These are phyloP conservation scores for Solanum hybrid DNA, from an alignment of 305 asterid species.

Conservation along the genomic window DNA sequence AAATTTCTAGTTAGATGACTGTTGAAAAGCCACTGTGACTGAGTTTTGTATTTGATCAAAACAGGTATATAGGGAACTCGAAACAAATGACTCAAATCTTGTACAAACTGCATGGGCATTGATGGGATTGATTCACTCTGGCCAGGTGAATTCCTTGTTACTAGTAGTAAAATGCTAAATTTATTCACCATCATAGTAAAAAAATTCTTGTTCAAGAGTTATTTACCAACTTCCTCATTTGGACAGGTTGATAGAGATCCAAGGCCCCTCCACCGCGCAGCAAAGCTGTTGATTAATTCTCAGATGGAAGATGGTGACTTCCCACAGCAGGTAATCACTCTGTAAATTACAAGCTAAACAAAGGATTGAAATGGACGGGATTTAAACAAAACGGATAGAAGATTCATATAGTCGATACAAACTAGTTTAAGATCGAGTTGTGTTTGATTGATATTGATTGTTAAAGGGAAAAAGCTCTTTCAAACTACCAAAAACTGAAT, in stretches of 20 bases:
- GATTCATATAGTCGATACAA: neutral
- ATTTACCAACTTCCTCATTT: neutral
- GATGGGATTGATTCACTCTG: slow-evolving; percentile 84
- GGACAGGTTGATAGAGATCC: slow-evolving; percentile 40
- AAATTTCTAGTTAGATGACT: neutral
- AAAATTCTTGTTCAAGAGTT: neutral
- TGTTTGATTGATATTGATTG: neutral
- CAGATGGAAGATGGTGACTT: slow-evolving; percentile 87
- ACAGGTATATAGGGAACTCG: slow-evolving; percentile 62
- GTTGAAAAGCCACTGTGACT: slow-evolving; percentile 23
- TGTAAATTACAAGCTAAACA: neutral
- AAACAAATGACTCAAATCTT: slow-evolving; percentile 61
- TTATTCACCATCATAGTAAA: neutral
- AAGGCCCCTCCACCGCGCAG: slow-evolving; percentile 65
- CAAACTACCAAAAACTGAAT: neutral
- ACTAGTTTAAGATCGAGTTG: neutral
- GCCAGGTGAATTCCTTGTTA: slow-evolving; percentile 45
- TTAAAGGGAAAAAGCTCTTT: neutral
- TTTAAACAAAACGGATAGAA: neutral
- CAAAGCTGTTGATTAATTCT: slow-evolving; percentile 76
- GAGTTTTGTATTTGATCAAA: neutral
- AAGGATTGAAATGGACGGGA: neutral
- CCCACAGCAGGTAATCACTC: slow-evolving; percentile 68
- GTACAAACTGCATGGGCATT: slow-evolving; percentile 93
- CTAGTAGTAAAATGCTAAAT: neutral